Percentiles rank a stretch among this genome's conserved stretches.
Evolutionary conservation across 371 early-diverging fungal genomes (phyloP).

Genomic region (Mortierella sp.): DNA sequence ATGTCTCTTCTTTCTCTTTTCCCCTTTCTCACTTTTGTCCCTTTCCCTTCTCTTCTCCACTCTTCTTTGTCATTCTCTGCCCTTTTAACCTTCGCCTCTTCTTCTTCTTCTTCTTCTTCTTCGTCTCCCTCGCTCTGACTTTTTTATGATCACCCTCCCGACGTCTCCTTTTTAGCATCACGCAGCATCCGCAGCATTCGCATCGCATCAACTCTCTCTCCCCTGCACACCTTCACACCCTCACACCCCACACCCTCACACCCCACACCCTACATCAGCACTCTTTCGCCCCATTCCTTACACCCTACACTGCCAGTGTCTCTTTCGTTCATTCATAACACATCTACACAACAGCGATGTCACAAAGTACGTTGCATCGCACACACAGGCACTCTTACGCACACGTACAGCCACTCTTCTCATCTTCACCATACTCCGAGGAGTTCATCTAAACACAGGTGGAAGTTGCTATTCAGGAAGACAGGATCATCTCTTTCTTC

Average conservation of each 20-base stretch:
- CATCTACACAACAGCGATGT: background rate
- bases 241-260: no score
- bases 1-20: background rate
- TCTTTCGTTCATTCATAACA: background rate
- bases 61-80: background rate
- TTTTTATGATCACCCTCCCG: background rate
- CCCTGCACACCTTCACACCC: background rate
- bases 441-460: background rate
- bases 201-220: background rate
- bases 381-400: background rate
- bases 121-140: no score
- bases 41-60: background rate
- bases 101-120: background rate
- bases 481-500: background rate
- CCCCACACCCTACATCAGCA: background rate
- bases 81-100: background rate
- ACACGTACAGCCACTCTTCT: background rate
- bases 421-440: background rate
- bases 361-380: background rate
- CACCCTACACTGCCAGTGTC: background rate
- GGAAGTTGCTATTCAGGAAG: background rate
- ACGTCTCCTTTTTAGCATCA: background rate
- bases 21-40: background rate
- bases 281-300: background rate
- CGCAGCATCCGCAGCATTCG: background rate